A percentile compares a stretch with the other conserved stretches of the same genome.
phyloP scores from a whole-genome alignment of 208 protist genomes.

The Leishmania gerbilli region DNA sequence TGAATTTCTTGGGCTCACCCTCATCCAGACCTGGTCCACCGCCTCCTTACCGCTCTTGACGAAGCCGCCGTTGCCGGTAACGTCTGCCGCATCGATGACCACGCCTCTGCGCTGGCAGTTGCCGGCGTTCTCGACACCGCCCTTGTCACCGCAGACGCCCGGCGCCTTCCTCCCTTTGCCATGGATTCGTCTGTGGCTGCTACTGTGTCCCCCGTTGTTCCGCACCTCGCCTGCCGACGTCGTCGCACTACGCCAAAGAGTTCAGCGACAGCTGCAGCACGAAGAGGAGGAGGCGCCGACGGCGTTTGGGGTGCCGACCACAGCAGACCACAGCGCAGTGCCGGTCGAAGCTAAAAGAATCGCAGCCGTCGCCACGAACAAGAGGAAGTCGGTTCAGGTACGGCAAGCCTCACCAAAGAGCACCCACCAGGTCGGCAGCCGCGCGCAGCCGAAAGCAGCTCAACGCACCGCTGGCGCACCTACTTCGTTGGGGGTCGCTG shows the following conservation, averaged over 20 bases:
- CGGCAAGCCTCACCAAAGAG: not conserved
- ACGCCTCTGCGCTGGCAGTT: slow-evolving; percentile 19
- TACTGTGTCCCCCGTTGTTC: slow-evolving; percentile 55
- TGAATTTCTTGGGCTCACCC: slow-evolving; percentile 49
- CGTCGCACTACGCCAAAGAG: slow-evolving; percentile 15
- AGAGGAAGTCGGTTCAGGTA: not conserved
- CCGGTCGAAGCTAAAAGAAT: not conserved
- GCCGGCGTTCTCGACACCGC: not conserved
- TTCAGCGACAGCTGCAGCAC: slow-evolving; percentile 14
- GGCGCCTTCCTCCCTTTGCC: slow-evolving; percentile 44
- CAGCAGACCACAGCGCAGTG: not conserved
- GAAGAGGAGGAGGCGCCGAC: not conserved
- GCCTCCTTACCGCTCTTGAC: not conserved
- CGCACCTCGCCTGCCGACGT: slow-evolving; percentile 41
- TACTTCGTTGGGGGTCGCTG: not conserved
- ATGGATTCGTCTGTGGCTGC: slow-evolving; percentile 59
- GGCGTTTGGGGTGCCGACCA: not conserved
- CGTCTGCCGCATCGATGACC: not conserved
- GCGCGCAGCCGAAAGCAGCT: not conserved
- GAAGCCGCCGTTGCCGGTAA: not conserved
- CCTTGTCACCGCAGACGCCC: not conserved
- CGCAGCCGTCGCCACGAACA: not conserved
- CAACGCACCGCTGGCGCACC: not conserved
- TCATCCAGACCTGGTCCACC: slow-evolving; percentile 5
- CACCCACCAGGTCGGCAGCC: not conserved